Evolutionary conservation across 768 basidiomycete genomes (phyloP).

Genomic region (Kwoniella sp.): DNA sequence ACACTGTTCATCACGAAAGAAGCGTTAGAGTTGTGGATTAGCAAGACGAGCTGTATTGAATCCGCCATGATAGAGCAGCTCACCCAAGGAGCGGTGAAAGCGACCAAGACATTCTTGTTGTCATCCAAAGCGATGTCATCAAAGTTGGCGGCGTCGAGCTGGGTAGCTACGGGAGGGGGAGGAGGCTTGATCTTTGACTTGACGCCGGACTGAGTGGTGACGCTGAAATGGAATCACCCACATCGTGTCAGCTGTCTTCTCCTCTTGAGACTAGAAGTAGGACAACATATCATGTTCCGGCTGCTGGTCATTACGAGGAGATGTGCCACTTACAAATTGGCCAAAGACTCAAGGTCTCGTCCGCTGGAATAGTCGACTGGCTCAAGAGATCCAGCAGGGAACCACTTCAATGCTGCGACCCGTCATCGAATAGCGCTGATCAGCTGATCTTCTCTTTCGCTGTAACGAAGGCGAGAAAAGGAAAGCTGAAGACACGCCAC

Average conservation of each 20-base stretch:
- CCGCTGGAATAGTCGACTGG: constrained; percentile 71
- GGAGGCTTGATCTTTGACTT: constrained; percentile 88
- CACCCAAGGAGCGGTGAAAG: constrained; percentile 61
- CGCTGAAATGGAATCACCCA: constrained; percentile 59
- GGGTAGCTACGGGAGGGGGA: constrained; percentile 68
- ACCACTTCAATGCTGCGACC: constrained; percentile 82
- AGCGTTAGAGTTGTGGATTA: neutral
- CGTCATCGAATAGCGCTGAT: constrained; percentile 5
- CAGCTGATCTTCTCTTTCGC: neutral
- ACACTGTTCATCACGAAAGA: constrained; percentile 65
- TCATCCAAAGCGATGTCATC: constrained; percentile 70
- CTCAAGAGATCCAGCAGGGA: constrained; percentile 66
- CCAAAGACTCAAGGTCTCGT: constrained; percentile 77
- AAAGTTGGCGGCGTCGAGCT: constrained; percentile 73
- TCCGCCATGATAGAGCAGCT: constrained; percentile 10
- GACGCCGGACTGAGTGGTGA: constrained; percentile 72
- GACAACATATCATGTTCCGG: too few species aligned
- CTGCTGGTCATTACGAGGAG: neutral
- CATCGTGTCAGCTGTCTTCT: too few species aligned
- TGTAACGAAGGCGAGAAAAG: neutral
- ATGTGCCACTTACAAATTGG: constrained; percentile 63
- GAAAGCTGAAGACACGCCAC: constrained; percentile 52
- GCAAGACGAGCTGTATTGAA: neutral
- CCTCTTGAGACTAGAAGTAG: neutral
- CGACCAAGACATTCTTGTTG: constrained; percentile 78